Percentiles rank a stretch among this genome's conserved stretches.
Conservation (phyloP, 371 early-diverging fungal species). For the Parasitella parasitica region DNA sequence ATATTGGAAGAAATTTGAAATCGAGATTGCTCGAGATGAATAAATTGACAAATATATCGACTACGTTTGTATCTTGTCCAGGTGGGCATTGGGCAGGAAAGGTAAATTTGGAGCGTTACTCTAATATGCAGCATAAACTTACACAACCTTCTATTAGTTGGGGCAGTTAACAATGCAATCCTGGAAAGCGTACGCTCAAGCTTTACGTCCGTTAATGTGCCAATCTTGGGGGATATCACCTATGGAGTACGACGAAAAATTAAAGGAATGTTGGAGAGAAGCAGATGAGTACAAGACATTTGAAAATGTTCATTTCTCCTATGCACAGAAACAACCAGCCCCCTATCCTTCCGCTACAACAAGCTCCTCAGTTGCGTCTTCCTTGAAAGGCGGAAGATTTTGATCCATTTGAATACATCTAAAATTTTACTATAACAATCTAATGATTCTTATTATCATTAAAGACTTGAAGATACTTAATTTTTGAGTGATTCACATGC, state of each 20-base stretch:
- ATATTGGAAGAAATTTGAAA: slow-evolving; percentile 26
- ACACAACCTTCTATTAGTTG: slow-evolving; percentile 17
- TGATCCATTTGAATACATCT: not conserved
- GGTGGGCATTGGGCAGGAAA: slow-evolving; percentile 57
- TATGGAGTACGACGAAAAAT: slow-evolving; percentile 30
- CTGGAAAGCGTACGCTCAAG: slow-evolving; percentile 46
- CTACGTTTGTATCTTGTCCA: slow-evolving; percentile 49
- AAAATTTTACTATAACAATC: too few species aligned
- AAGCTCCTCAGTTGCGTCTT: not conserved
- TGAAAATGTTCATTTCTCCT: slow-evolving; percentile 55
- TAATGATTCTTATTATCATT: too few species aligned
- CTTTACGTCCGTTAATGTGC: slow-evolving; percentile 39
- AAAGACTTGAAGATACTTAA: too few species aligned
- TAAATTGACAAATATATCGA: slow-evolving; percentile 21
- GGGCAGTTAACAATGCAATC: slow-evolving; percentile 48
- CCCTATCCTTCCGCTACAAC: not conserved
- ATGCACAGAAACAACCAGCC: slow-evolving; percentile 39
- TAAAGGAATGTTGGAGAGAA: slow-evolving; percentile 40
- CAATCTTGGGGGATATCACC: slow-evolving; percentile 20
- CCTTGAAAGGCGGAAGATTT: not conserved
- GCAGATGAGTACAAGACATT: slow-evolving; percentile 50
- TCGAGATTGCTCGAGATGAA: slow-evolving; percentile 21
- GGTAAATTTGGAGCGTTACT: slow-evolving; percentile 16
- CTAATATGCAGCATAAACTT: slow-evolving; percentile 6
- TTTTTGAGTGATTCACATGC: too few species aligned